Evolutionary conservation across 768 basidiomycete species (phyloP), one percentile per base, ranked within the genome.

Genomic region (Tubosaeta sp.): DNA sequence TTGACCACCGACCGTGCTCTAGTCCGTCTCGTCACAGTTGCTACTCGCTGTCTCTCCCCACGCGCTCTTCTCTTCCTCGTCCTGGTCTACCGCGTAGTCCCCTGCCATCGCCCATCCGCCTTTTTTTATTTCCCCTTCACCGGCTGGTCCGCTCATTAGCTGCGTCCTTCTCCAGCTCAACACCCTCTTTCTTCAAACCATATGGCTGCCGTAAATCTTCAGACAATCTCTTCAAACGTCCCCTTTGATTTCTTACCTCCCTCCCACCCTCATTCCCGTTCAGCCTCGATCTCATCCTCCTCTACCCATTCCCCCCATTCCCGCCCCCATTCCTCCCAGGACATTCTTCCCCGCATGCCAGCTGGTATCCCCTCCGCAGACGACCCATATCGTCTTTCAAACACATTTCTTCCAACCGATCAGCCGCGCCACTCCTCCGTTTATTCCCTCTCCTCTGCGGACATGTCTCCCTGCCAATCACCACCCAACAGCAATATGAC

Each of bases 291-390:
- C 66, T 86, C 86, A 38, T 89, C 88, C 34, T 78, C 82, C 44
- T 86, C 85, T 52, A 81, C 85, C 43, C 82, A 82, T 64, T 86
- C 84, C 2, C 81, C 84, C 58, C 77, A 76, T 60, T 87, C 87
- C 42, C 81, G 88, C 21, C 86, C 87, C 34, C 87, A 87, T 58
- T 90, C 88, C 44, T 84, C 87, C 58, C 86, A 87, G 67, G 84
- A 86, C 58, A 61, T 71, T 60, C 59, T 83, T 53, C 70, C 75
- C 55, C 76, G 81, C 58, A 76, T 81, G 69, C 76, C 79, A 56
- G 63, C 74, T 35, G 70, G 66, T 31, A 69, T 83, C 58, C 74
- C 76, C 49, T 73, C 78, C 46, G 61, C 73, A 55, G 86, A 89
- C 59, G 88, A 90, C 72, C 73, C 86, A 49, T 90, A 89, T 69